A percentile compares a stretch with the other conserved stretches of the same genome.
Conservation (phyloP, 345 rosid species). For the Citrus mangshanensis region DNA sequence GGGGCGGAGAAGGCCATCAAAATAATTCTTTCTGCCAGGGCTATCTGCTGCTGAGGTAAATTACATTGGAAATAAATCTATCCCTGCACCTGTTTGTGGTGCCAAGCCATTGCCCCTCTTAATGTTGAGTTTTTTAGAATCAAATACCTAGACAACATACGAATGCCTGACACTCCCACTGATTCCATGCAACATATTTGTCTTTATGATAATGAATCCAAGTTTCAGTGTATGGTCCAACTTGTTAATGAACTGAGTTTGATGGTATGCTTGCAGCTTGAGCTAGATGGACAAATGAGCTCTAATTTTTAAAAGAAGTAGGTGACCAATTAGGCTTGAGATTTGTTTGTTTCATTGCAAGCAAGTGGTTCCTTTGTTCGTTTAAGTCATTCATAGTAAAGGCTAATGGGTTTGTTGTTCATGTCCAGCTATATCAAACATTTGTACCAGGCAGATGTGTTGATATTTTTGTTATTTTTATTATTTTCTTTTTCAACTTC, state of each 20-base stretch:
- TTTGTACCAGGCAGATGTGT: no score
- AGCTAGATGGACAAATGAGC: neutral
- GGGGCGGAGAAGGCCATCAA: neutral
- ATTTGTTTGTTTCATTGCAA: neutral
- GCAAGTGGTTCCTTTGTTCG: neutral
- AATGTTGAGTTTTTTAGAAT: neutral
- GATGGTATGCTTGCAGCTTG: neutral
- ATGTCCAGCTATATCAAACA: neutral
- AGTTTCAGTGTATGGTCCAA: neutral
- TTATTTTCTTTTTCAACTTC: neutral
- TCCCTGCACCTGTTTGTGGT: neutral
- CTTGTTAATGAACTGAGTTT: neutral
- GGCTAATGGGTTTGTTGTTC: neutral
- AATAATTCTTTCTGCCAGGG: neutral
- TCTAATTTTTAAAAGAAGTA: neutral
- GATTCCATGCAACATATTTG: neutral
- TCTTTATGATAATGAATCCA: neutral
- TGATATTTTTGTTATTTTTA: no score
- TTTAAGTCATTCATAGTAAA: neutral
- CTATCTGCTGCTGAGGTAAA: neutral
- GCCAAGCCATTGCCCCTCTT: neutral
- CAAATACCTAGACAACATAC: neutral
- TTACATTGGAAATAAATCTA: neutral
- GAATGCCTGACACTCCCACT: neutral
- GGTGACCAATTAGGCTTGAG: neutral